phyloP scores from a whole-genome alignment of 768 basidiomycete genomes.

The Sarcomyxa edulis region DNA sequence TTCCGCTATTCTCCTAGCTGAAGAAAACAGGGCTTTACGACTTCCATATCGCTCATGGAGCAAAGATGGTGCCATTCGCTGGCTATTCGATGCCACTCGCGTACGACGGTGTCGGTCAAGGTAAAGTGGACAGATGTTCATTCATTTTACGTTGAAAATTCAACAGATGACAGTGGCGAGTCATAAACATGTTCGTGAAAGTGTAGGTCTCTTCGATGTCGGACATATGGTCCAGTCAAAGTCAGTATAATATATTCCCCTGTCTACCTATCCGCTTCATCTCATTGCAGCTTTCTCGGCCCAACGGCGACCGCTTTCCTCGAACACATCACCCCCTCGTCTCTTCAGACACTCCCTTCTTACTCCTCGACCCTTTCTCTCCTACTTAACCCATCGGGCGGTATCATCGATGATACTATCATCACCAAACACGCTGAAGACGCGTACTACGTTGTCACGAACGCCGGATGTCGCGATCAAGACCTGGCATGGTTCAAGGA shows the following conservation, averaged over 20 bases:
- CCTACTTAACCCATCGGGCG: constrained; percentile 81
- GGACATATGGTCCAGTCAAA: constrained; percentile 97
- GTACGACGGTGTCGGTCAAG: constrained; percentile 80
- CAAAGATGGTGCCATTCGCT: constrained; percentile 96
- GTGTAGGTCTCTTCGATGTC: constrained; percentile 91
- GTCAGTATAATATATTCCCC: constrained; percentile 32
- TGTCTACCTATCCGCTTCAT: neutral
- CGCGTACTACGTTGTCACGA: constrained; percentile 93
- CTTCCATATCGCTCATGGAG: constrained; percentile 78
- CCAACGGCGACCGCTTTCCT: constrained; percentile 75
- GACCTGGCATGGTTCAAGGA: constrained; percentile 75
- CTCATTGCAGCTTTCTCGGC: constrained; percentile 65
- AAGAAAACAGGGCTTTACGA: constrained; percentile 79
- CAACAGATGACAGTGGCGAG: constrained; percentile 78
- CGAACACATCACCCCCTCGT: constrained; percentile 86
- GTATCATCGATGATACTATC: constrained; percentile 95
- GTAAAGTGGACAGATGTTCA: constrained; percentile 30
- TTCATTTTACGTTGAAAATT: constrained; percentile 11
- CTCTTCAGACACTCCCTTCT: constrained; percentile 57
- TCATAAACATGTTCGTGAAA: constrained; percentile 82
- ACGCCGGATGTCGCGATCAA: constrained; percentile 80
- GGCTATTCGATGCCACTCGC: constrained; percentile 92
- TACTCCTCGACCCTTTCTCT: constrained; percentile 86
- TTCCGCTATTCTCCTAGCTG: too few relatives aligned
- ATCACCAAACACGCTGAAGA: constrained; percentile 78